Evolutionary conservation across 1,284 basidiomycete genomes (phyloP).

Genomic region (Microbotryum silenes-acaulis): DNA sequence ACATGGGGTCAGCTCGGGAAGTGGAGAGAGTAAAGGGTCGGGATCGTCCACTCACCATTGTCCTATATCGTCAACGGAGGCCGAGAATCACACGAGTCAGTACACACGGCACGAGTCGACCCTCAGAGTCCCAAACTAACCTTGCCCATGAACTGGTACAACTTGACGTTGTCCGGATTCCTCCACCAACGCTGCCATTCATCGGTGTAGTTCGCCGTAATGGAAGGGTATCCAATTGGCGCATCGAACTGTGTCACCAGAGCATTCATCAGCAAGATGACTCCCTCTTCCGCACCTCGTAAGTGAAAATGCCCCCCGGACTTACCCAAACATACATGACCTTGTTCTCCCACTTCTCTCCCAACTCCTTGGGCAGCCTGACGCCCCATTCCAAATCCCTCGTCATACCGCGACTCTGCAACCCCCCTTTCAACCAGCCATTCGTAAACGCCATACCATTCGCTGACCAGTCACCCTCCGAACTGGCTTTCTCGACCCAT

Average conservation of each 20-base stretch:
- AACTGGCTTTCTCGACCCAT: slow-evolving; percentile 76
- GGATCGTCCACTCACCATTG: slow-evolving; percentile 15
- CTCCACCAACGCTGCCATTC: slow-evolving; percentile 99
- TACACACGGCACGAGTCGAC: slow-evolving; percentile 32
- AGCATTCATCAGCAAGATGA: not conserved
- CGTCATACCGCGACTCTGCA: slow-evolving; percentile 85
- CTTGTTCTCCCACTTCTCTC: slow-evolving; percentile 77
- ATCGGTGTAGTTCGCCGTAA: slow-evolving; percentile 89
- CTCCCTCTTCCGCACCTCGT: not conserved
- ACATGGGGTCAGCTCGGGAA: not conserved
- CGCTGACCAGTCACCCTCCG: slow-evolving; percentile 79
- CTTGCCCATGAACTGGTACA: slow-evolving; percentile 92
- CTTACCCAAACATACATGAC: slow-evolving; percentile 67
- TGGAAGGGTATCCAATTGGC: slow-evolving; percentile 93
- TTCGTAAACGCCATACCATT: slow-evolving; percentile 90
- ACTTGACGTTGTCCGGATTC: slow-evolving; percentile 77
- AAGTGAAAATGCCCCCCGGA: not conserved
- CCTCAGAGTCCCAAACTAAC: slow-evolving; percentile 5
- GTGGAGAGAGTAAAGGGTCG: not conserved
- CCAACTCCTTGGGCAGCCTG: slow-evolving; percentile 62
- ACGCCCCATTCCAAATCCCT: slow-evolving; percentile 96
- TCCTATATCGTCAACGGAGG: slow-evolving; percentile 6
- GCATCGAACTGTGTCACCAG: slow-evolving; percentile 73
- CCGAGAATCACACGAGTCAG: not conserved
- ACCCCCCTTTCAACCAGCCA: slow-evolving; percentile 75